phyloP scores from a whole-genome alignment of 108 stramenopile genomes.

The Nannochloropsis gaditana region DNA sequence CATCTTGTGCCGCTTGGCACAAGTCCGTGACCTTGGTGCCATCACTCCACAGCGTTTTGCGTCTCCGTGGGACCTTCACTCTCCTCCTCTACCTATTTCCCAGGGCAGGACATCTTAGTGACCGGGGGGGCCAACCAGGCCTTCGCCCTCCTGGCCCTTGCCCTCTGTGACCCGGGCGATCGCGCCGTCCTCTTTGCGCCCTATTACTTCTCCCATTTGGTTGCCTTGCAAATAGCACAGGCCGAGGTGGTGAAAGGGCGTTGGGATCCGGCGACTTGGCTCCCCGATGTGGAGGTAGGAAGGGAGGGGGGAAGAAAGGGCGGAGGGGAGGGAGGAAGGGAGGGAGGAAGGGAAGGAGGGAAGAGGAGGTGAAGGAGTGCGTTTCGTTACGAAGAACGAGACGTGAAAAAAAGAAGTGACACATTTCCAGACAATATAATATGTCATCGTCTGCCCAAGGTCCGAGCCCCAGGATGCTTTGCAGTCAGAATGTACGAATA shows the following conservation, averaged over 20 bases:
- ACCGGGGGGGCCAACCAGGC: constrained; percentile 92
- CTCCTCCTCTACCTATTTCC: background rate
- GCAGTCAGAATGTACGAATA: too few relatives aligned
- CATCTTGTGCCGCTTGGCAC: too few relatives aligned
- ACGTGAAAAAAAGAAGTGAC: too few relatives aligned
- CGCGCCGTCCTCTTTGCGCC: constrained; percentile 69
- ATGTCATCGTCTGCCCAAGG: too few relatives aligned
- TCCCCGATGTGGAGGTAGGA: constrained; percentile 41
- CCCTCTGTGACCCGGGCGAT: constrained; percentile 60
- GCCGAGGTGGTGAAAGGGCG: constrained; percentile 31
- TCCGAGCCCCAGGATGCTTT: too few relatives aligned
- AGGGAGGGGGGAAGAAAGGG: background rate
- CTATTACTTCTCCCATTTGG: constrained; percentile 90
- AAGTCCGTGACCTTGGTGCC: too few relatives aligned
- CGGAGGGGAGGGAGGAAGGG: background rate
- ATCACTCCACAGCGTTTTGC: too few relatives aligned
- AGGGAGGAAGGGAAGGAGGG: background rate
- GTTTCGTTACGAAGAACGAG: background rate
- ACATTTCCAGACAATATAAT: too few relatives aligned
- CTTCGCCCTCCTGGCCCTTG: constrained; percentile 72
- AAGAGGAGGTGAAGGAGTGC: background rate
- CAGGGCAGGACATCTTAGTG: constrained; percentile 64
- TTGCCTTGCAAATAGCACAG: constrained; percentile 68
- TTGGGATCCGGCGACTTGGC: constrained; percentile 38
- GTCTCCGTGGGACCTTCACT: too few relatives aligned